Percentiles rank a stretch among this genome's conserved stretches.
Evolutionary conservation across 139 green algal genomes (phyloP).

Genomic region (Volvox africanus): DNA sequence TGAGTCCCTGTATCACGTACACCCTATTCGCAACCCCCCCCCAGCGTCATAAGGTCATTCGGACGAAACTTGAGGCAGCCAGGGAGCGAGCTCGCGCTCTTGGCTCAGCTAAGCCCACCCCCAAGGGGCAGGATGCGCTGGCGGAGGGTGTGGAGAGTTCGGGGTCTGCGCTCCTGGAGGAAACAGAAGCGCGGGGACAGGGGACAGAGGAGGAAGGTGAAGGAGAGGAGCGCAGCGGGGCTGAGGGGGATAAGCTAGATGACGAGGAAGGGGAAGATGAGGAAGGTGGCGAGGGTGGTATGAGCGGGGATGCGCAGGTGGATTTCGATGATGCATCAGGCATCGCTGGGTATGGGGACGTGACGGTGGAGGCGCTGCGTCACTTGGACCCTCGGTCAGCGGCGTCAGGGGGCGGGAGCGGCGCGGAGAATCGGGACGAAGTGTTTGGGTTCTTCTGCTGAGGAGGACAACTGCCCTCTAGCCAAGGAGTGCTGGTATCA

Average conservation of each 20-base stretch:
- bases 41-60: slow-evolving; percentile 18
- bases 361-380: background rate
- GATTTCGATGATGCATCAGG: background rate
- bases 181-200: background rate
- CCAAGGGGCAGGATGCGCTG: slow-evolving; percentile 19
- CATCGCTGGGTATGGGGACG: background rate
- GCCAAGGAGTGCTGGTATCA: no score
- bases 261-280: background rate
- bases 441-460: background rate
- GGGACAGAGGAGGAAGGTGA: background rate
- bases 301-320: no score
- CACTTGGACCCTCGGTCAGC: slow-evolving; percentile 13
- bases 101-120: background rate
- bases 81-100: slow-evolving; percentile 14
- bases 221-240: background rate
- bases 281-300: background rate
- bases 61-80: slow-evolving; percentile 4
- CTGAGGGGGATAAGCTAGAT: background rate
- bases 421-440: background rate
- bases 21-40: background rate
- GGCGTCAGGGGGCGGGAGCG: background rate
- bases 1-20: no score
- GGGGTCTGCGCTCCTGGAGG: background rate
- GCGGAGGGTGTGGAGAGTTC: background rate
- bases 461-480: background rate